A percentile compares a stretch with the other conserved stretches of the same genome.
Evolutionary conservation across 1,284 basidiomycete species (phyloP).

Genomic region (Caloboletus firmus): DNA sequence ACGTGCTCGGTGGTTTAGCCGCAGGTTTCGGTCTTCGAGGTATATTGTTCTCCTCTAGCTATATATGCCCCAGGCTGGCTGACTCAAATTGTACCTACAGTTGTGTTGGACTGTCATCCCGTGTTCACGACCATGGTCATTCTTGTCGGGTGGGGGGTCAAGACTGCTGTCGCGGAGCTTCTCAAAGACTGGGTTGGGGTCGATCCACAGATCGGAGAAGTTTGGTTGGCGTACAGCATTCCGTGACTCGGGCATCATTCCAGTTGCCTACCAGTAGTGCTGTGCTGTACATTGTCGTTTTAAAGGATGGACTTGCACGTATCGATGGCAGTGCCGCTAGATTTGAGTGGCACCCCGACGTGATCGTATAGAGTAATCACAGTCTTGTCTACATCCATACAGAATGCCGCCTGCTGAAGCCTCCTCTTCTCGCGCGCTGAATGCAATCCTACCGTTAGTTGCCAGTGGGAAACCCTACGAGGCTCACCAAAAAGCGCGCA

Average conservation of each 20-base stretch:
- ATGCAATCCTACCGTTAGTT: slow-evolving; percentile 76
- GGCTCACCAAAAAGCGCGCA: slow-evolving; percentile 93
- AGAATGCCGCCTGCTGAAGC: slow-evolving; percentile 31
- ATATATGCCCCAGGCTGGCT: slow-evolving; percentile 15
- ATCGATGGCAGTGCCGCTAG: slow-evolving; percentile 7
- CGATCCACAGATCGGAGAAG: slow-evolving; percentile 51
- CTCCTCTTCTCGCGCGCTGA: slow-evolving; percentile 64
- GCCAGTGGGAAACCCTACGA: slow-evolving; percentile 74
- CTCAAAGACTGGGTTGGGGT: slow-evolving; percentile 65
- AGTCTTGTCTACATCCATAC: slow-evolving; percentile 10
- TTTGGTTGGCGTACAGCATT: slow-evolving; percentile 78
- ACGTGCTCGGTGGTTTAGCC: slow-evolving; percentile 83
- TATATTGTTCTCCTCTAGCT: slow-evolving; percentile 22
- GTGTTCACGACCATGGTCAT: slow-evolving; percentile 77
- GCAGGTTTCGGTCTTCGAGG: slow-evolving; percentile 69
- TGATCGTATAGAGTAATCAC: neutral
- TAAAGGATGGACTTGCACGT: neutral
- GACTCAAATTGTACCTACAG: slow-evolving; percentile 39
- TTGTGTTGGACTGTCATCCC: slow-evolving; percentile 75
- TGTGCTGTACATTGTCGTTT: neutral
- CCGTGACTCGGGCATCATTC: slow-evolving; percentile 41
- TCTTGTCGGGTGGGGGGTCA: slow-evolving; percentile 73
- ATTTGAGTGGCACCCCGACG: too few relatives aligned
- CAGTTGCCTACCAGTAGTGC: neutral
- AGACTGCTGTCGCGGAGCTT: slow-evolving; percentile 61